phyloP scores from a whole-genome alignment of 768 basidiomycete species.

The Xerocomus potaroensis region DNA sequence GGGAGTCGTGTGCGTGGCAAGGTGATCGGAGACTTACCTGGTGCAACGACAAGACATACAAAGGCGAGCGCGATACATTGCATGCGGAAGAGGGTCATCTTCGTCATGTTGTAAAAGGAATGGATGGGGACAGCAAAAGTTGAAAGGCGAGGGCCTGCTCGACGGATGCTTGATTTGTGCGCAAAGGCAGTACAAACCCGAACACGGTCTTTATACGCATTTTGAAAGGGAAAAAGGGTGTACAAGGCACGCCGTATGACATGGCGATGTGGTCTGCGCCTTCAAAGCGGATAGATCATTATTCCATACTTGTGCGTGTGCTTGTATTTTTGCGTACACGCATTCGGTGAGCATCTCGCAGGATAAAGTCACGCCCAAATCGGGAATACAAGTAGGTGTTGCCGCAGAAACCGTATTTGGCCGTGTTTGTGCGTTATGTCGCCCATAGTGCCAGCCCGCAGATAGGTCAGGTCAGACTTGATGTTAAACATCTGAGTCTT shows the following conservation, averaged over 20 bases:
- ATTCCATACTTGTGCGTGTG: neutral
- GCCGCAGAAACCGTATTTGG: constrained; percentile 3
- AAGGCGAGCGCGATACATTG: too few species aligned
- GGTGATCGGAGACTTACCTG: too few species aligned
- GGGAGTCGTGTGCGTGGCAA: too few species aligned
- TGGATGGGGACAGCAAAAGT: too few species aligned
- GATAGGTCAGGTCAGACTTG: too few species aligned
- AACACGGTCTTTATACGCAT: constrained; percentile 9
- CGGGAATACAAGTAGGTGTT: constrained; percentile 25
- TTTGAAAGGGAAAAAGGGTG: neutral
- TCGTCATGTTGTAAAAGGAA: too few species aligned
- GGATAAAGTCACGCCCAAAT: constrained; percentile 27
- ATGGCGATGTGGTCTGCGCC: neutral
- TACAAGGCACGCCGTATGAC: constrained; percentile 19
- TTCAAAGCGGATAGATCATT: neutral
- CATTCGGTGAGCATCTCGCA: neutral
- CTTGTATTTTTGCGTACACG: constrained; percentile 12
- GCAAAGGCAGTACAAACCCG: neutral
- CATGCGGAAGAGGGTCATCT: too few species aligned
- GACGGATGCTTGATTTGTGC: neutral
- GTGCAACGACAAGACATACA: neutral
- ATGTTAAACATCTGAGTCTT: too few species aligned
- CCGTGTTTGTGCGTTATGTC: constrained; percentile 4
- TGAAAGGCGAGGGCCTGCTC: constrained; percentile 15
- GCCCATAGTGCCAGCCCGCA: too few species aligned